Evolutionary conservation across 2,329 filamentous ascomycete genomes (phyloP), one percentile per base, ranked within the genome.

Genomic region (Botrytis byssoidea): DNA sequence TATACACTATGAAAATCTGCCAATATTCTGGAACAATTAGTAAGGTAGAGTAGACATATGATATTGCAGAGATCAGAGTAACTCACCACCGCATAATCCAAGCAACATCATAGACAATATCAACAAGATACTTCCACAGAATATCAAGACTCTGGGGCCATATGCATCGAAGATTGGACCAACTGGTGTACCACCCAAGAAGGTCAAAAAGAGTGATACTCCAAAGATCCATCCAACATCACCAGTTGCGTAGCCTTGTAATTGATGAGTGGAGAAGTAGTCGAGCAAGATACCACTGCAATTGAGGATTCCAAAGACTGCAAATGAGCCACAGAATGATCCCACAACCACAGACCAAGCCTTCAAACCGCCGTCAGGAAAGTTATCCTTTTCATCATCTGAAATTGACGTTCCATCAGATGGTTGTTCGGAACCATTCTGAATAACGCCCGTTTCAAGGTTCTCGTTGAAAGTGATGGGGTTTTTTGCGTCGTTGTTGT

Each of bases 101-200:
- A 92, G 77, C 4, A 90, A 81, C 73, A 92, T 84, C 76, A 81
- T 80, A 1, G 77, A 78, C 22, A 75, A 70, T 10, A 80, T 44
- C 22, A 81, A 68, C 14, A 80, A 77, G 37, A 81, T 74, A 42
- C 78, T 79, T 37, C 81, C 80, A 68, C 74, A 72, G 29, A 79
- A 74, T n/a, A 82, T 77, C 64, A 81, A 71, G 3, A 40, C 72
- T 74, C 86, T 84, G 0, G 91, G 90, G 0, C 91, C 91, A 77
- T 90, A 87, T 46, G 87, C 86, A 78, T 93, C 91, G 77, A 93
- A 93, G 48, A 92, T 83, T 0, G 91, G 90, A n/a, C 91, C 91
- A 70, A 92, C 87, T 76, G 91, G 89, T 7, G 92, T 85, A 44
- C 91, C 90, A 71, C 89, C 88, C 80, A 92, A 90, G 82, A 92